Conservation (phyloP, 129 eudicot genomes). For the Tagetes patula region DNA sequence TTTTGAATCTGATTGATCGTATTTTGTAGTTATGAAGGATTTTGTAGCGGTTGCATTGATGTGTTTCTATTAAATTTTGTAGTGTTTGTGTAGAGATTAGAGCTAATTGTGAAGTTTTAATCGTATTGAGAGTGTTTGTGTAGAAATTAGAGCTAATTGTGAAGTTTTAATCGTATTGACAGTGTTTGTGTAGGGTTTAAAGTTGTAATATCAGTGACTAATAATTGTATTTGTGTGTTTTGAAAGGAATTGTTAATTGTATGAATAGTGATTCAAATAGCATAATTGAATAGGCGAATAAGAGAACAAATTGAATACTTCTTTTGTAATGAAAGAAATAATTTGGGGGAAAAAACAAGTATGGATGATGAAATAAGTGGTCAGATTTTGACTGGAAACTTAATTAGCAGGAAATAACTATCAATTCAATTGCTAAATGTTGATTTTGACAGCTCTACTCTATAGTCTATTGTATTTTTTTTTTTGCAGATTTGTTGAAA, state of each 20-base stretch:
- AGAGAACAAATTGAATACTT: neutral
- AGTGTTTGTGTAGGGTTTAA: conserved; percentile 5
- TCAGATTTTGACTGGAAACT: conserved; percentile 22
- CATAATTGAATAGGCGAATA: conserved; percentile 15
- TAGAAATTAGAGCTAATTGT: conserved; percentile 13
- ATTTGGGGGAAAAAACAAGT: neutral
- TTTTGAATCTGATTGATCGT: too few relatives aligned
- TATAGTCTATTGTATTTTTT: too few relatives aligned
- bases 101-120: conserved; percentile 5
- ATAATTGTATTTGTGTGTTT: conserved; percentile 19
- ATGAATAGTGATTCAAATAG: conserved; percentile 14
- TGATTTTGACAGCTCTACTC: too few relatives aligned
- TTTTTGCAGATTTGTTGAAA: too few relatives aligned
- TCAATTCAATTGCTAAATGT: conserved; percentile 8
- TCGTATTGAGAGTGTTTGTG: conserved; percentile 1
- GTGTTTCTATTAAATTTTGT: neutral
- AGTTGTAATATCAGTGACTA: neutral
- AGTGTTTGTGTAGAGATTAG: conserved; percentile 3
- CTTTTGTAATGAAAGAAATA: neutral
- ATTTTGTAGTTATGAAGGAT: neutral
- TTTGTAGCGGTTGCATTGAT: too few relatives aligned
- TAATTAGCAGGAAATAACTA: conserved; percentile 1
- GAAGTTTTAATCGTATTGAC: neutral
- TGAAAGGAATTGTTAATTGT: conserved; percentile 17
- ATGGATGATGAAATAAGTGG: conserved; percentile 15